Evolutionary conservation across 2,329 filamentous ascomycete species (phyloP), one percentile per base, ranked within the genome.

Genomic region (Colletotrichum godetiae): DNA sequence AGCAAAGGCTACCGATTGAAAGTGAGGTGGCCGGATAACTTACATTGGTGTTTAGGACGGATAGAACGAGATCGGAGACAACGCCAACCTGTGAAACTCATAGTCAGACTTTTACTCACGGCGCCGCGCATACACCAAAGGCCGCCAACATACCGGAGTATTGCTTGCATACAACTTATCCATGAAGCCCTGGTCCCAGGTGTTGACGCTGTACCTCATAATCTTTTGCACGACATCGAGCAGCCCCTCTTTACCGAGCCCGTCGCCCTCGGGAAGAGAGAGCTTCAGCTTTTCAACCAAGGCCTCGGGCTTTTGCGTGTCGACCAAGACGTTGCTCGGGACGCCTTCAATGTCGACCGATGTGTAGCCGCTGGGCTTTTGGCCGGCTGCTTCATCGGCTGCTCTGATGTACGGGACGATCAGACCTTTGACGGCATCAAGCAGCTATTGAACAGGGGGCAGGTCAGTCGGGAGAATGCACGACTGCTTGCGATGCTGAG

Each of bases 131-230:
- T 52, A 15, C 49, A 35, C 3, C 5, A 8, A 2, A 19, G n/a
- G 4, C 19, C 7, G 15, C 10, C 22, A 19, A 83, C 89, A 73
- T 79, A 93, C 92, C 55, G 96, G 93, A 79, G 97, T 97, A 52
- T 94, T 97, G 76, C 92, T 93, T n/a, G 93, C 91, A 82, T 98
- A 98, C 22, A 98, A 87, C 85, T 99, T 98, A 84, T 98, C 95
- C 79, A 98, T 84, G 83, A 98, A 99, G 12, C 96, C 96, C 83
- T 98, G 95, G 79, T 97, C 94, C 94, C 95, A 98, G n/a, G 96
- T 98, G 84, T 99, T 99, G 79, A 98, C 96, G 79, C 93, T 97
- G 82, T 97, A 95, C 75, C 90, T 88, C 55, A 98, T 87, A 24
- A 98, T 87, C 73, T 91, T 89, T 76, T 91, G 86, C 58, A 97